Evolutionary conservation across 257 asterid genomes (phyloP).

Genomic region (Scutellaria galericulata): DNA sequence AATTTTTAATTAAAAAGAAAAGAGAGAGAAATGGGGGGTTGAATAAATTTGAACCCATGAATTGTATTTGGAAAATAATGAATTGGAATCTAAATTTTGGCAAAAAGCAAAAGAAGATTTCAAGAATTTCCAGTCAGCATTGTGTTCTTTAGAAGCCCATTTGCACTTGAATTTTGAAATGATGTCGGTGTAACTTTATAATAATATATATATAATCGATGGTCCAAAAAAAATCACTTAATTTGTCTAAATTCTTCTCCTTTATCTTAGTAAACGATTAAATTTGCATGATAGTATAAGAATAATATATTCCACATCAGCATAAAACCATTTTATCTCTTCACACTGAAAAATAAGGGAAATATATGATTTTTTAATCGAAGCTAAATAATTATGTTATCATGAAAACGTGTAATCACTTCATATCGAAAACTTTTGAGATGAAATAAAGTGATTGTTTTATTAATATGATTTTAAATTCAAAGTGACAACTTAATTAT

Average conservation of each 20-base stretch:
- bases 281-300: not conserved
- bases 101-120: not conserved
- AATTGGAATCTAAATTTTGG: not conserved
- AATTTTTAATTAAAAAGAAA: not conserved
- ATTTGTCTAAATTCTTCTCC: not conserved
- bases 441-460: not conserved
- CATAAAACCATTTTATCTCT: no score
- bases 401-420: no score
- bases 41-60: not conserved
- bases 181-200: not conserved
- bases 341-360: not conserved
- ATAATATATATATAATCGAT: not conserved
- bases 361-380: no score
- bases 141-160: not conserved
- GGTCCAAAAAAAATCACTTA: not conserved
- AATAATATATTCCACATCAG: no score
- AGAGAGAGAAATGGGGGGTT: not conserved
- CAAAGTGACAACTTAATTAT: constrained; percentile 2
- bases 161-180: not conserved
- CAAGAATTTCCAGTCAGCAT: not conserved
- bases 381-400: no score
- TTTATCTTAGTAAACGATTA: not conserved
- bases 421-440: not conserved
- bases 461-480: not conserved
- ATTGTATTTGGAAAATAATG: not conserved